Evolutionary conservation across 176 grass and related monocot species (phyloP).

Genomic region (Hyparrhenia diplandra): DNA sequence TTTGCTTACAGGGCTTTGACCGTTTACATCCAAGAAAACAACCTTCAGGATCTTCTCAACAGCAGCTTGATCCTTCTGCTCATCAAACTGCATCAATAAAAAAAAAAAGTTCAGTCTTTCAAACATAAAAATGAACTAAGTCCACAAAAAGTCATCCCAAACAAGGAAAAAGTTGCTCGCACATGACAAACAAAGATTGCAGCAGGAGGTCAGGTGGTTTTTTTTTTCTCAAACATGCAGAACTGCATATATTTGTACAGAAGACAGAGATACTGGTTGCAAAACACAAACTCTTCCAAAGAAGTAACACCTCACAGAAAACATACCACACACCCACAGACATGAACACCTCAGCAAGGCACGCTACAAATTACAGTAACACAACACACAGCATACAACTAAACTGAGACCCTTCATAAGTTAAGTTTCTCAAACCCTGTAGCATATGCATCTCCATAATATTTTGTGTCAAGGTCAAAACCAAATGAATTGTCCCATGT

Average conservation of each 20-base stretch:
- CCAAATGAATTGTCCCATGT: slow-evolving; percentile 2
- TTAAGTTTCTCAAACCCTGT: not conserved
- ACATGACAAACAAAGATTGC: not conserved
- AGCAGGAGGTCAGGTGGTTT: not conserved
- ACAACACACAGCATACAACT: not conserved
- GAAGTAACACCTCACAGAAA: not conserved
- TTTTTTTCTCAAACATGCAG: not conserved
- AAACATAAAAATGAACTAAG: not conserved
- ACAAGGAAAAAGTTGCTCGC: not conserved
- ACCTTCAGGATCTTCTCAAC: slow-evolving; percentile 90
- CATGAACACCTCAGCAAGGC: not conserved
- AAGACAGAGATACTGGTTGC: not conserved
- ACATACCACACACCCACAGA: not conserved
- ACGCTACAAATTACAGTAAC: not conserved
- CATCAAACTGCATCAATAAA: slow-evolving; percentile 66
- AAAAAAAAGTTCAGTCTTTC: slow-evolving; percentile 16
- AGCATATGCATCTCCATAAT: not conserved
- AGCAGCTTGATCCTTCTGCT: slow-evolving; percentile 85
- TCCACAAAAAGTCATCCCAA: not conserved
- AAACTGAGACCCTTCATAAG: not conserved
- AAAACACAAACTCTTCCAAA: not conserved
- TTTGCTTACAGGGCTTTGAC: slow-evolving; percentile 63
- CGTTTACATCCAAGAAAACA: slow-evolving; percentile 73
- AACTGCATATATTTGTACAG: not conserved
- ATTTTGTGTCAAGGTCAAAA: not conserved